Conservation (phyloP, 768 basidiomycete species). For the Amylocystis lapponica region DNA sequence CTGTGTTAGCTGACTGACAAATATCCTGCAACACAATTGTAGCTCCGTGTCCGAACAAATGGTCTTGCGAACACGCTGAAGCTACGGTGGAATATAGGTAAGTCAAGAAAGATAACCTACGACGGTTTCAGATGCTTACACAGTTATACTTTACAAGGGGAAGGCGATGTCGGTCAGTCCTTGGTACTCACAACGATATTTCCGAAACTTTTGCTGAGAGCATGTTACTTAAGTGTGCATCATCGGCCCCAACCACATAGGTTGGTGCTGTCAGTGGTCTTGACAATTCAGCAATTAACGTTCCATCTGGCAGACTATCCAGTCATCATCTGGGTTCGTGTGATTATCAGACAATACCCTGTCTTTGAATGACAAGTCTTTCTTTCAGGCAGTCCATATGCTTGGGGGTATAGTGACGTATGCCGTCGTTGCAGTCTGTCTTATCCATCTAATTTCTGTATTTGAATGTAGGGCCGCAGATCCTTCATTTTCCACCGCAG, state of each 20-base stretch:
- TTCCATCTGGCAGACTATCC: slow-evolving; percentile 37
- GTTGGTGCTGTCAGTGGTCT: not conserved
- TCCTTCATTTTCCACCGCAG: slow-evolving; percentile 24
- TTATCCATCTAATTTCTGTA: too few species aligned
- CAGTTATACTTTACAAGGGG: slow-evolving; percentile 30
- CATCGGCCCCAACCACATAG: slow-evolving; percentile 40
- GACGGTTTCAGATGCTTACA: too few species aligned
- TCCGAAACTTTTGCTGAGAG: too few species aligned
- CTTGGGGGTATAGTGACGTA: slow-evolving; percentile 53
- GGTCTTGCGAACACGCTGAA: slow-evolving; percentile 45
- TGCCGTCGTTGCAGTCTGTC: slow-evolving; percentile 15
- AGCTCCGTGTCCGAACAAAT: slow-evolving; percentile 41
- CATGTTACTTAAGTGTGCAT: slow-evolving; percentile 43
- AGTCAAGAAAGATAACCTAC: slow-evolving; percentile 10
- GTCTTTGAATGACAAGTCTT: too few species aligned
- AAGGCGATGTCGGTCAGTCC: slow-evolving; percentile 45
- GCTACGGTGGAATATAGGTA: slow-evolving; percentile 38
- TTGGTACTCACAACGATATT: too few species aligned
- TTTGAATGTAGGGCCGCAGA: slow-evolving; percentile 17
- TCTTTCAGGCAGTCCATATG: slow-evolving; percentile 54
- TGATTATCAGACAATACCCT: too few species aligned
- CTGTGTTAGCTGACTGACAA: too few species aligned
- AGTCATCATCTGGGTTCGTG: slow-evolving; percentile 51
- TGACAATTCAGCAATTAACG: not conserved
- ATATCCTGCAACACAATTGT: not conserved